These are phyloP conservation scores for Sideroxylon spinosum DNA, from an alignment of 179 eudicot species.

Conservation along the genomic window DNA sequence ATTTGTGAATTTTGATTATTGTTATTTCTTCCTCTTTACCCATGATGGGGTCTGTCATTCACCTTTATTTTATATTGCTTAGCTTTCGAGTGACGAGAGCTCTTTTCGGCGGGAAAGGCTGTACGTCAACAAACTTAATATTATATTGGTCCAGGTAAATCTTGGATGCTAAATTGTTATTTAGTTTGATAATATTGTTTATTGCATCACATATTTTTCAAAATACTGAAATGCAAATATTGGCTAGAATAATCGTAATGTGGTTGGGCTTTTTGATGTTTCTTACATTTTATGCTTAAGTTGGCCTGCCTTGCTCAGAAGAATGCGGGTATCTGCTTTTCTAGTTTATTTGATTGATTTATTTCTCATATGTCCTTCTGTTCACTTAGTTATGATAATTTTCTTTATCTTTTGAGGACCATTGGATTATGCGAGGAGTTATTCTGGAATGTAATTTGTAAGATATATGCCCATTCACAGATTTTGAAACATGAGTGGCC, in stretches of 20 bases:
- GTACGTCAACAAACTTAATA: conserved; percentile 88
- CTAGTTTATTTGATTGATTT: not conserved
- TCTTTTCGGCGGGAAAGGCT: conserved; percentile 90
- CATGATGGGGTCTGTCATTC: not conserved
- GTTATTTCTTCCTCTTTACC: not conserved
- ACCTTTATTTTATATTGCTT: conserved; percentile 8
- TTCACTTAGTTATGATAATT: not conserved
- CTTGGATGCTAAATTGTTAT: not conserved
- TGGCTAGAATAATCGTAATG: not conserved
- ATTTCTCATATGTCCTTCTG: not conserved
- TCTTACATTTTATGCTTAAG: not conserved
- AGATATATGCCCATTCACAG: conserved; percentile 32
- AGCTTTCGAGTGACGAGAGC: conserved; percentile 89
- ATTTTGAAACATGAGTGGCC: conserved; percentile 99
- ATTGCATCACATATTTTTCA: not conserved
- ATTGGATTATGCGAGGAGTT: not conserved
- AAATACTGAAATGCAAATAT: not conserved
- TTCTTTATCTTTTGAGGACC: not conserved
- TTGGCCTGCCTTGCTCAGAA: not conserved
- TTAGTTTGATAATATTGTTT: not conserved
- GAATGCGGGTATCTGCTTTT: not conserved
- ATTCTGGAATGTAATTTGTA: conserved; percentile 3
- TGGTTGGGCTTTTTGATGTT: not conserved
- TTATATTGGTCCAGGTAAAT: conserved; percentile 86
- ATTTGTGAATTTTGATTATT: not conserved